Conservation (phyloP, 345 rosid genomes). For the Hypericum androsaemum region DNA sequence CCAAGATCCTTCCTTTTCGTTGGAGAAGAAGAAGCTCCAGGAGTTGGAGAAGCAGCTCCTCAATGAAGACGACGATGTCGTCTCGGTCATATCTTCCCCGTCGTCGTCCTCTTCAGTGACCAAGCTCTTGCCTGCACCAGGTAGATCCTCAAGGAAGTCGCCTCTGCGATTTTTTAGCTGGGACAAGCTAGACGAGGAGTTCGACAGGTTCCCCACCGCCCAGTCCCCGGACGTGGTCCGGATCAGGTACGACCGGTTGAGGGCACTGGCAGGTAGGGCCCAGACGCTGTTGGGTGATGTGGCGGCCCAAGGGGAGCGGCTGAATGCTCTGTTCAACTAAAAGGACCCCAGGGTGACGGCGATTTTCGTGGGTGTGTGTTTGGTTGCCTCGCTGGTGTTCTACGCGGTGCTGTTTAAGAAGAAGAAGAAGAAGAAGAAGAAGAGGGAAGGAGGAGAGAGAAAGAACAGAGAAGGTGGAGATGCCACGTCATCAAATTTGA, state of each 20-base stretch:
- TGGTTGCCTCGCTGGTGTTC: conserved; percentile 51
- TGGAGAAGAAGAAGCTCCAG: conserved; percentile 62
- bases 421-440: too few species aligned
- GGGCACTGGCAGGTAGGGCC: conserved; percentile 84
- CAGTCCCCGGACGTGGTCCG: conserved; percentile 50
- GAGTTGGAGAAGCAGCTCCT: conserved; percentile 79
- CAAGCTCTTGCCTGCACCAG: conserved; percentile 43
- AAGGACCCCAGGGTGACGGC: conserved; percentile 84
- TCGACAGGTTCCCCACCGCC: conserved; percentile 63
- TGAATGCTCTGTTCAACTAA: conserved; percentile 73
- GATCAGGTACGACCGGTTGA: conserved; percentile 55
- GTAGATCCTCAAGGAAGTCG: conserved; percentile 55
- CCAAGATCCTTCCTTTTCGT: conserved; percentile 17
- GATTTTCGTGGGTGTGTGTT: conserved; percentile 58
- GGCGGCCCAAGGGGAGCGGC: conserved; percentile 79
- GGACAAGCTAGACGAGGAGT: conserved; percentile 84
- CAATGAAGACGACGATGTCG: conserved; percentile 57
- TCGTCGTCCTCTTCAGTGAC: conserved; percentile 63
- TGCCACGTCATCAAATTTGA: too few species aligned
- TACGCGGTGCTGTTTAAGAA: conserved; percentile 69
- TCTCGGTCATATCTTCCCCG: conserved; percentile 74
- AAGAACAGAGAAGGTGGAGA: too few species aligned
- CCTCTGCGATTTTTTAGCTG: conserved; percentile 64
- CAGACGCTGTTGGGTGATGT: conserved; percentile 71
- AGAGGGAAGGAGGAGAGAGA: too few species aligned